Conservation (phyloP, 2,329 filamentous ascomycete genomes). For the Cytospora chrysosperma region DNA sequence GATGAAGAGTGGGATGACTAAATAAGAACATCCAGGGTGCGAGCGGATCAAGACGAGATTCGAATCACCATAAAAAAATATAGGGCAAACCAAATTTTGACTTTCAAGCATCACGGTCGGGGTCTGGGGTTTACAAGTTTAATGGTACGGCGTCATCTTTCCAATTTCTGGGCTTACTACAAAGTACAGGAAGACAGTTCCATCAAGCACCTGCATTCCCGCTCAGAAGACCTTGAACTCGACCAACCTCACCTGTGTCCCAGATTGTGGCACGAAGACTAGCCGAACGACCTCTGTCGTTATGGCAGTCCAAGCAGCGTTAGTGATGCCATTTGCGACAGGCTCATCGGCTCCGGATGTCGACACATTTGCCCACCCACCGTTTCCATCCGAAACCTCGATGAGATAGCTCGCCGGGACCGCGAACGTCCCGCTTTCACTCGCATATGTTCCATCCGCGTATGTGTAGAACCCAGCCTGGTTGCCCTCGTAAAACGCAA, state of each 20-base stretch:
- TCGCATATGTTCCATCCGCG: conserved; percentile 14
- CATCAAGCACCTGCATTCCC: background rate
- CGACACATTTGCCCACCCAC: conserved; percentile 33
- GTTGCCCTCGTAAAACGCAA: conserved; percentile 37
- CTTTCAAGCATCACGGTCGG: conserved; percentile 3
- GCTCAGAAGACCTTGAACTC: conserved; percentile 39
- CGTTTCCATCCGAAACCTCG: conserved; percentile 27
- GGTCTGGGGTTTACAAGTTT: conserved; percentile 17
- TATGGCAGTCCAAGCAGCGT: conserved; percentile 32
- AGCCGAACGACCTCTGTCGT: conserved; percentile 33
- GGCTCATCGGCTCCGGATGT: conserved; percentile 25
- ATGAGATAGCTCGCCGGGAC: conserved; percentile 33
- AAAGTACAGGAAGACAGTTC: conserved; percentile 1
- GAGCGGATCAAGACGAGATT: background rate
- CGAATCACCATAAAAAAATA: conserved; percentile 6
- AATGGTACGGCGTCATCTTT: conserved; percentile 12
- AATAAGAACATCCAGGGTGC: conserved; percentile 15
- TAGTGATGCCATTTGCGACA: conserved; percentile 39
- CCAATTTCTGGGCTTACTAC: conserved; percentile 5
- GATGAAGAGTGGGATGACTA: conserved; percentile 96
- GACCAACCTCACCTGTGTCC: conserved; percentile 35
- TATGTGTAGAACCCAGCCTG: conserved; percentile 25
- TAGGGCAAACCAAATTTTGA: background rate
- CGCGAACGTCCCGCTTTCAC: conserved; percentile 26
- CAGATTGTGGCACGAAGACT: conserved; percentile 34